phyloP scores from a whole-genome alignment of 2,329 filamentous ascomycete species.

The Epichloe scottii region DNA sequence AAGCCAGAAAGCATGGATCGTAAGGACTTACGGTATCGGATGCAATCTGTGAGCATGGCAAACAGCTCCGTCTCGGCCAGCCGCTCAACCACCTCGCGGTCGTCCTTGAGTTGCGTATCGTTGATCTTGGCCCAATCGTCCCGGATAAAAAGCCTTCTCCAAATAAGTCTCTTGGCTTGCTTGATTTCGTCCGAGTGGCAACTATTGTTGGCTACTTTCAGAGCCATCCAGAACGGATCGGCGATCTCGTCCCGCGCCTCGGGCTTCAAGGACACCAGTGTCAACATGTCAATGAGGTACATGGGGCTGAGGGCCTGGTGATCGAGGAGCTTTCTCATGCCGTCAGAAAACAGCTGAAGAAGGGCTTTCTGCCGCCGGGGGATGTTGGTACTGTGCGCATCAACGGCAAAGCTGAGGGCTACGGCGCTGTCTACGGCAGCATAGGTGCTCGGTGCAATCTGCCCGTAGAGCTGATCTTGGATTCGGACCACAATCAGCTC shows the following conservation, averaged over 20 bases:
- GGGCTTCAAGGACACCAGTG: slow-evolving; percentile 47
- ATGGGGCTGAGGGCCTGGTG: slow-evolving; percentile 58
- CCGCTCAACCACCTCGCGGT: slow-evolving; percentile 50
- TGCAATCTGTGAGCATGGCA: slow-evolving; percentile 50
- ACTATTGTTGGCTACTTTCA: slow-evolving; percentile 46
- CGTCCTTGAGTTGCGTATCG: slow-evolving; percentile 61
- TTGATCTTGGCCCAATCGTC: slow-evolving; percentile 80
- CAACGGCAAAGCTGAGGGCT: slow-evolving; percentile 63
- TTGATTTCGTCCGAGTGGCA: slow-evolving; percentile 43
- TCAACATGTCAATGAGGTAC: slow-evolving; percentile 62
- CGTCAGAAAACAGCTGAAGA: slow-evolving; percentile 57
- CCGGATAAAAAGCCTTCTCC: slow-evolving; percentile 73
- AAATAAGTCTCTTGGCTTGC: slow-evolving; percentile 54
- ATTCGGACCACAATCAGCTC: slow-evolving; percentile 59
- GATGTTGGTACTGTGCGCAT: slow-evolving; percentile 46
- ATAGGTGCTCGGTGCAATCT: slow-evolving; percentile 54
- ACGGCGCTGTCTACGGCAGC: slow-evolving; percentile 69
- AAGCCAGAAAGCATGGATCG: neutral
- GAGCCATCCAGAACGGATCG: slow-evolving; percentile 63
- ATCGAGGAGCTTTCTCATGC: slow-evolving; percentile 55
- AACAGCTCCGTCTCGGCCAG: slow-evolving; percentile 57
- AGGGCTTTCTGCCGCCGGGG: slow-evolving; percentile 52
- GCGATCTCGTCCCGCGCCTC: slow-evolving; percentile 39
- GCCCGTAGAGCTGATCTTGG: slow-evolving; percentile 67
- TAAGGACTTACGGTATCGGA: slow-evolving; percentile 48